phyloP scores from a whole-genome alignment of 2,329 filamentous ascomycete genomes.

The Septoria linicola region DNA sequence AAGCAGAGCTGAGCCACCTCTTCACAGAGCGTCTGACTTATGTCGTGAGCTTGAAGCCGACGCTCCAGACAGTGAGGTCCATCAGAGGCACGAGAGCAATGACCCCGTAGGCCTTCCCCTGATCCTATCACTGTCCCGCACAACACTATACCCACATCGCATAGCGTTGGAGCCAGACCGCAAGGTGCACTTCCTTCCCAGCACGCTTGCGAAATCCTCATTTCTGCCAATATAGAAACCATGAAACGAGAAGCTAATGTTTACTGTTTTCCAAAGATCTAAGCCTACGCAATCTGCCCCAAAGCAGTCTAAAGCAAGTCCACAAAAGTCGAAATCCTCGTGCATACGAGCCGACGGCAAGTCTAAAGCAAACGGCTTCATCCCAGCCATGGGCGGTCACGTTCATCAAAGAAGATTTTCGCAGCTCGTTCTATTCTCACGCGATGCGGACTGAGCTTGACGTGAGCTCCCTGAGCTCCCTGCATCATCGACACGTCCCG shows the following conservation, averaged over 20 bases:
- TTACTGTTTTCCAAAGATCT: slow-evolving; percentile 7
- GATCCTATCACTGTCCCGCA: background rate
- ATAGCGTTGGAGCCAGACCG: slow-evolving; percentile 7
- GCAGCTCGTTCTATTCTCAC: slow-evolving; percentile 15
- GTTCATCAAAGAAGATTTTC: slow-evolving; percentile 18
- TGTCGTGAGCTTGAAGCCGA: slow-evolving; percentile 68
- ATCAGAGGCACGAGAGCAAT: slow-evolving; percentile 24
- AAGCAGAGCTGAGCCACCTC: slow-evolving; percentile 68
- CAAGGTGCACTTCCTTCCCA: background rate
- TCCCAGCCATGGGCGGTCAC: slow-evolving; percentile 12
- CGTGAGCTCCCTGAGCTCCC: background rate
- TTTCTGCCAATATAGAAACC: background rate
- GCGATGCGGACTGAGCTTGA: slow-evolving; percentile 14
- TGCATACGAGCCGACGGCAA: slow-evolving; percentile 5
- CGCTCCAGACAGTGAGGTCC: slow-evolving; percentile 21
- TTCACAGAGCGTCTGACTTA: slow-evolving; percentile 70
- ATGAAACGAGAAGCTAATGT: slow-evolving; percentile 14
- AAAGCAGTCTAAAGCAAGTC: slow-evolving; percentile 1
- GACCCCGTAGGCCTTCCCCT: slow-evolving; percentile 23
- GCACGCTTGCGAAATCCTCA: slow-evolving; percentile 2
- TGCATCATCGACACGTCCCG: background rate
- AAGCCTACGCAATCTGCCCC: slow-evolving; percentile 1
- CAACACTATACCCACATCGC: slow-evolving; percentile 4
- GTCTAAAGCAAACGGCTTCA: slow-evolving; percentile 15
- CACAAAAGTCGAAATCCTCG: slow-evolving; percentile 4